These are phyloP conservation scores for Thielaviopsis cerberus DNA, from an alignment of 2,329 filamentous ascomycete genomes.

Conservation along the genomic window DNA sequence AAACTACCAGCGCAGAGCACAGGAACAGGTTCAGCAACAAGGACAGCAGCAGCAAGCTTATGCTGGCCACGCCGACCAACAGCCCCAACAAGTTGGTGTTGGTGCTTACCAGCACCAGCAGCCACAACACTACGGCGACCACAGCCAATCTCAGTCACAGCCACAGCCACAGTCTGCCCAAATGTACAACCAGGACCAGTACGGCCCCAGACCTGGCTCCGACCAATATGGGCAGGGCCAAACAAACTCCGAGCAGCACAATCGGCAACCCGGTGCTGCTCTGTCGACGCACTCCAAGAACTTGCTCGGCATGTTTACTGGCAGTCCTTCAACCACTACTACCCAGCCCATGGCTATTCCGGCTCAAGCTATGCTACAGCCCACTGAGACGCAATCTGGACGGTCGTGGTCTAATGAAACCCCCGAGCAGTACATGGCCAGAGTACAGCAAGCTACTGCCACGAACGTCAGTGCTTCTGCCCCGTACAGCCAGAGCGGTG, in stretches of 20 bases:
- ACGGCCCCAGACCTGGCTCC: constrained; percentile 6
- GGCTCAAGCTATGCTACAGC: not conserved
- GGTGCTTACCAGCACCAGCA: constrained; percentile 1
- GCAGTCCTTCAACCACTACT: constrained; percentile 7
- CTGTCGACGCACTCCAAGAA: constrained; percentile 20
- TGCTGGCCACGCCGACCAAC: not conserved
- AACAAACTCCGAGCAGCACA: not conserved
- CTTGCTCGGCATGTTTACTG: constrained; percentile 25
- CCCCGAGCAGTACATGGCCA: constrained; percentile 5
- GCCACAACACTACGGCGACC: constrained; percentile 6
- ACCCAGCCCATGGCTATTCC: constrained; percentile 2
- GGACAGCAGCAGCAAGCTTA: not conserved
- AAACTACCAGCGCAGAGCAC: constrained; percentile 13
- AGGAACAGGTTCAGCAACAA: constrained; percentile 8
- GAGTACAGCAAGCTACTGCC: not conserved
- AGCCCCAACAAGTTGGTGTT: not conserved
- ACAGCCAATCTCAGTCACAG: constrained; percentile 7
- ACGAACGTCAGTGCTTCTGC: not conserved
- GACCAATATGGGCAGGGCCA: constrained; percentile 7
- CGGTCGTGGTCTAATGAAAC: constrained; percentile 8
- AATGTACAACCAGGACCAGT: not conserved
- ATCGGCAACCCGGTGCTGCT: constrained; percentile 7
- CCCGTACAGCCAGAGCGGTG: not conserved
- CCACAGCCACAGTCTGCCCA: constrained; percentile 4
- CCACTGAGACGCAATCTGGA: not conserved